Percentiles rank a stretch among this genome's conserved stretches.
These are phyloP conservation scores for Sherardia arvensis DNA, from an alignment of 257 asterid genomes.

Conservation along the genomic window DNA sequence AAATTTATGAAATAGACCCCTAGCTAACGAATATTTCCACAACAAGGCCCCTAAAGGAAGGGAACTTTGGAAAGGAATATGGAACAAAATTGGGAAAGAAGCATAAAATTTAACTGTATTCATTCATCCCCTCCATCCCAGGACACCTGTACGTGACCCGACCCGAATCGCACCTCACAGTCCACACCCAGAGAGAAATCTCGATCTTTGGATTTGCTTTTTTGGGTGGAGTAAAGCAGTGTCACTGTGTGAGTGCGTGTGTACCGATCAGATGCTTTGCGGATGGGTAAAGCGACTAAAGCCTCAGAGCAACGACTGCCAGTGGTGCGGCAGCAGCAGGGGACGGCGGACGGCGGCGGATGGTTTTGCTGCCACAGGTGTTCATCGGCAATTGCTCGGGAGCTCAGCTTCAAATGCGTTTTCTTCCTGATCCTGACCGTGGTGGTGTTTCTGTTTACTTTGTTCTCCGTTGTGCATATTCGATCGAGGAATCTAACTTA, in stretches of 20 bases:
- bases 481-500: slow-evolving; percentile 29
- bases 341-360: slow-evolving; percentile 13
- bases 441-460: slow-evolving; percentile 44
- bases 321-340: slow-evolving; percentile 35
- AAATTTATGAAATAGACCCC: neutral
- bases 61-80: neutral
- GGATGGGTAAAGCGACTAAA: slow-evolving; percentile 87
- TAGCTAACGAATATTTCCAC: neutral
- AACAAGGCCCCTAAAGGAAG: neutral
- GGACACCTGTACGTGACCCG: slow-evolving; percentile 29
- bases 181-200: slow-evolving; percentile 19
- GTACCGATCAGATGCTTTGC: slow-evolving; percentile 57
- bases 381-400: slow-evolving; percentile 23
- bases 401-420: slow-evolving; percentile 46
- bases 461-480: slow-evolving; percentile 47
- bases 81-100: neutral
- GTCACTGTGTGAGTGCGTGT: neutral
- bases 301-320: slow-evolving; percentile 48
- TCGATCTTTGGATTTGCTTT: neutral
- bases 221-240: slow-evolving; percentile 2
- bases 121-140: slow-evolving; percentile 5
- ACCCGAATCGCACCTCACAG: slow-evolving; percentile 23
- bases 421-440: slow-evolving; percentile 39
- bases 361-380: slow-evolving; percentile 43
- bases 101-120: neutral